Percentiles rank a stretch among this genome's conserved stretches.
phyloP scores from a whole-genome alignment of 2,329 filamentous ascomycete species.

The Phialemoniopsis sp. region DNA sequence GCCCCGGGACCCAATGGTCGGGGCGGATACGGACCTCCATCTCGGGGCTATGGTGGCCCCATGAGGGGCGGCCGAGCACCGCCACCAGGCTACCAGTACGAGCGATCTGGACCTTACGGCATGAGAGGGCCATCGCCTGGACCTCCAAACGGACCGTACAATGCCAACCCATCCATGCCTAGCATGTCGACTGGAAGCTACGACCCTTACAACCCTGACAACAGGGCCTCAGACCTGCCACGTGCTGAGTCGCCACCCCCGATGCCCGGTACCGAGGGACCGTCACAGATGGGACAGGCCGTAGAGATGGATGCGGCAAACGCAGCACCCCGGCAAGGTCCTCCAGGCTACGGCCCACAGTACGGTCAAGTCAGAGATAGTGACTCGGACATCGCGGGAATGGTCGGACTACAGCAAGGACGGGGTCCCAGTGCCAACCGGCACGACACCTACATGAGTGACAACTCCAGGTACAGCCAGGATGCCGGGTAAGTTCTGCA shows the following conservation, averaged over 20 bases:
- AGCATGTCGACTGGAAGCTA: conserved; percentile 31
- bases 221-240: conserved; percentile 39
- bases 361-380: conserved; percentile 53
- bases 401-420: conserved; percentile 67
- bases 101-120: conserved; percentile 22
- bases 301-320: conserved; percentile 77
- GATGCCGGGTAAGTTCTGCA: conserved; percentile 59
- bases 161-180: conserved; percentile 28
- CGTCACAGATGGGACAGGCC: conserved; percentile 51
- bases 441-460: conserved; percentile 53
- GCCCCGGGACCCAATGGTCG: conserved; percentile 37
- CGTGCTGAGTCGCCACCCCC: conserved; percentile 64
- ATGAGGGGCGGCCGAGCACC: conserved; percentile 34
- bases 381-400: conserved; percentile 68
- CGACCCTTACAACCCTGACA: conserved; percentile 36
- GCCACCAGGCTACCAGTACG: conserved; percentile 39
- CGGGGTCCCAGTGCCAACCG: conserved; percentile 27
- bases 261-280: conserved; percentile 39
- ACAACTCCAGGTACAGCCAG: conserved; percentile 68
- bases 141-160: conserved; percentile 29
- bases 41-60: conserved; percentile 24
- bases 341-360: conserved; percentile 33
- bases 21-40: conserved; percentile 42
- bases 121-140: conserved; percentile 29
- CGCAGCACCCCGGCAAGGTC: conserved; percentile 42